Evolutionary conservation across 768 basidiomycete genomes (phyloP).

Genomic region (Paxillus ammoniavirescens): DNA sequence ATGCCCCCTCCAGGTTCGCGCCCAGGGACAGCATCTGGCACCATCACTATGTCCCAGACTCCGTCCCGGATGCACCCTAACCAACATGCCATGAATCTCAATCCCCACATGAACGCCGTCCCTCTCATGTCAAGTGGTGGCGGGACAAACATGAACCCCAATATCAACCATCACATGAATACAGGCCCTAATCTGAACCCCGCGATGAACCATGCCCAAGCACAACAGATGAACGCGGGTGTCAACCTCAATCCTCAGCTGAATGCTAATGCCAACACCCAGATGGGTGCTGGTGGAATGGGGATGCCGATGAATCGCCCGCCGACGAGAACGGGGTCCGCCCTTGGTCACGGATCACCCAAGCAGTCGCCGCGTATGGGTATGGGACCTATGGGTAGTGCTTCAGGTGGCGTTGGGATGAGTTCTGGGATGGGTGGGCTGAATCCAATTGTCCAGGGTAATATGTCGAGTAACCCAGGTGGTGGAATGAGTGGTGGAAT

Average conservation of each 20-base stretch:
- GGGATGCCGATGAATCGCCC: conserved; percentile 27
- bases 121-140: conserved; percentile 3
- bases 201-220: conserved; percentile 21
- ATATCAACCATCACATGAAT: conserved; percentile 17
- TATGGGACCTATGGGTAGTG: conserved; percentile 14
- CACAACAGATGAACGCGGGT: conserved; percentile 18
- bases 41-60: conserved; percentile 11
- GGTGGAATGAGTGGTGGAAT: conserved; percentile 1
- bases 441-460: conserved; percentile 12
- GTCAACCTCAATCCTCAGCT: conserved; percentile 15
- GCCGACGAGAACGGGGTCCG: conserved; percentile 30
- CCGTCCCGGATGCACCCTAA: conserved; percentile 24
- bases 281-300: conserved; percentile 15
- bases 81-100: conserved; percentile 22
- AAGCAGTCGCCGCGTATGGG: conserved; percentile 27
- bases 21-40: conserved; percentile 25
- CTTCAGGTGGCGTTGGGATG: neutral
- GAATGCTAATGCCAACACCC: conserved; percentile 10
- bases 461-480: conserved; percentile 11
- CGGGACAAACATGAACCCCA: conserved; percentile 10
- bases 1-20: conserved; percentile 26
- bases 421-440: conserved; percentile 11
- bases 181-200: conserved; percentile 4
- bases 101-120: conserved; percentile 15
- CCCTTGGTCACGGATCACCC: conserved; percentile 25